phyloP scores from a whole-genome alignment of 2,329 filamentous ascomycete species.

The Botryotinia calthae region DNA sequence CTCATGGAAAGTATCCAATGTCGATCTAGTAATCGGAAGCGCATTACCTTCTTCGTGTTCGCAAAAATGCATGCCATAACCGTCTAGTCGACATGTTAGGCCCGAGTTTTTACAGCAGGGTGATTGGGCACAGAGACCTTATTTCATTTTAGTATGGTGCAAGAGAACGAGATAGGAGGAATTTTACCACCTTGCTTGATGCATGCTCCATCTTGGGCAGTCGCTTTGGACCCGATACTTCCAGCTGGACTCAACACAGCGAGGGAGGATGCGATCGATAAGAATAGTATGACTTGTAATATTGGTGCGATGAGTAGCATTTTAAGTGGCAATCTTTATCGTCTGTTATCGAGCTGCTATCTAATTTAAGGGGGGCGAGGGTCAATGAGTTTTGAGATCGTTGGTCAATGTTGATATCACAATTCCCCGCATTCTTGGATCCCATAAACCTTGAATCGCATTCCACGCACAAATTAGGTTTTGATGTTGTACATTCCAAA shows the following conservation, averaged over 20 bases:
- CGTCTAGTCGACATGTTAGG: background rate
- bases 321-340: background rate
- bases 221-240: background rate
- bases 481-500: background rate
- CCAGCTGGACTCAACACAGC: background rate
- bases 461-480: background rate
- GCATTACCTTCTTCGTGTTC: background rate
- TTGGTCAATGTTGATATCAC: background rate
- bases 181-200: background rate
- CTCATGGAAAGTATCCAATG: background rate
- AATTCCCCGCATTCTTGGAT: background rate
- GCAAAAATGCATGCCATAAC: slow-evolving; percentile 8
- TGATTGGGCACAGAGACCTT: background rate
- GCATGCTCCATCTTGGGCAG: background rate
- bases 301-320: background rate
- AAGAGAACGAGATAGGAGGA: background rate
- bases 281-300: background rate
- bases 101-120: background rate
- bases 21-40: background rate
- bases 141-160: background rate
- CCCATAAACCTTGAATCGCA: background rate
- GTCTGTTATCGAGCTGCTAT: background rate
- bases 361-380: too few species aligned
- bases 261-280: background rate
- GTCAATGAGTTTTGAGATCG: background rate